Conservation (phyloP, 176 grass and related monocot genomes). For the Alopecurus myosuroides region DNA sequence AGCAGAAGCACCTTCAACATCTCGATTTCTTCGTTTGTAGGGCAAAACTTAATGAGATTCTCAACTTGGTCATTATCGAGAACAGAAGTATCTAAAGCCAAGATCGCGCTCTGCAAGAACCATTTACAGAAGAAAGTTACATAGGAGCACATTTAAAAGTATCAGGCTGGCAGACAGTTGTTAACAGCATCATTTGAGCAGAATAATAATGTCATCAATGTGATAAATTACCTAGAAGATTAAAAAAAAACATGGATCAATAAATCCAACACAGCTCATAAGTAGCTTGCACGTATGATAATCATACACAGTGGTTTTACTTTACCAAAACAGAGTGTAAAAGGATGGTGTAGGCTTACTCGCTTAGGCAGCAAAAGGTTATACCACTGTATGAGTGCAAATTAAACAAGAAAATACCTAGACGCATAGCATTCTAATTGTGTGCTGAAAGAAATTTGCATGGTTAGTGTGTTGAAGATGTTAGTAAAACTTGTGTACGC, state of each 20-base stretch:
- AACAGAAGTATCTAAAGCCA: constrained; percentile 79
- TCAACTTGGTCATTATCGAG: constrained; percentile 98
- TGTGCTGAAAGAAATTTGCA: neutral
- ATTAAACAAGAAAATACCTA: neutral
- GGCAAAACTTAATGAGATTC: constrained; percentile 99
- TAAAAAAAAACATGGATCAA: constrained; percentile 8
- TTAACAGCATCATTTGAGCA: constrained; percentile 4
- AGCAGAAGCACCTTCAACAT: constrained; percentile 76
- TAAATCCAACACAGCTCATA: constrained; percentile 14
- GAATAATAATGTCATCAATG: neutral
- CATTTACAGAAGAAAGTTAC: constrained; percentile 24
- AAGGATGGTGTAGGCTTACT: neutral
- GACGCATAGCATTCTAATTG: neutral
- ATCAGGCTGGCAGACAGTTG: neutral
- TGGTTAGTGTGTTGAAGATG: neutral
- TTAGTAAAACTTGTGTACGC: neutral
- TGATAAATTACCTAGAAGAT: constrained; percentile 18
- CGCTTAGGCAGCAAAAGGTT: neutral
- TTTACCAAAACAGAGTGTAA: neutral
- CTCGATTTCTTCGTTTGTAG: constrained; percentile 96
- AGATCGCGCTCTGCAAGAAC: constrained; percentile 64
- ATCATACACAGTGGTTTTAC: neutral
- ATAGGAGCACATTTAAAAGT: neutral
- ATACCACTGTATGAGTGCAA: neutral
- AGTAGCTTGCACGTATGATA: constrained; percentile 10